phyloP scores from a whole-genome alignment of 2,329 filamentous ascomycete genomes.

The Clonostachys rhizophaga region DNA sequence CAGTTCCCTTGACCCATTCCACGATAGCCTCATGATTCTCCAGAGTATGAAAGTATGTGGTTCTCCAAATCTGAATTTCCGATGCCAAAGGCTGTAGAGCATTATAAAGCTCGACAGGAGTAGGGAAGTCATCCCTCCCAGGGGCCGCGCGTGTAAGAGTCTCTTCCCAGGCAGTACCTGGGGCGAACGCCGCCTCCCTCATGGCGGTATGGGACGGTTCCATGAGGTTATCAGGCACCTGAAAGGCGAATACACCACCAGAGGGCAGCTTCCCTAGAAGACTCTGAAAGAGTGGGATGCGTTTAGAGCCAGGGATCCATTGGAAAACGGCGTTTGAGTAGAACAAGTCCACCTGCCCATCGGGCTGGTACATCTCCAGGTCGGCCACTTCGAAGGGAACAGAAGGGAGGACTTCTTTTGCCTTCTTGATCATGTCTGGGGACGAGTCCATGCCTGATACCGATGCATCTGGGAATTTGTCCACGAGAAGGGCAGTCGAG shows the following conservation, averaged over 20 bases:
- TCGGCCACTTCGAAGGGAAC: constrained; percentile 41
- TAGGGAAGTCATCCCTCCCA: constrained; percentile 41
- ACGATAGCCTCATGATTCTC: constrained; percentile 43
- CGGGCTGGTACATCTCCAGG: constrained; percentile 30
- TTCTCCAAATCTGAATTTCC: constrained; percentile 47
- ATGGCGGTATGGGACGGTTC: constrained; percentile 46
- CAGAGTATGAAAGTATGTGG: constrained; percentile 47
- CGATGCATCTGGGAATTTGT: constrained; percentile 37
- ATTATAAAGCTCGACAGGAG: constrained; percentile 40
- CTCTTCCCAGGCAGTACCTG: constrained; percentile 27
- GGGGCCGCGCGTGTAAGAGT: constrained; percentile 18
- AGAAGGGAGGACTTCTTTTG: constrained; percentile 28
- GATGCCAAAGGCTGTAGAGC: constrained; percentile 33
- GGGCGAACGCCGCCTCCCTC: constrained; percentile 28
- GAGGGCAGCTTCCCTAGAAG: constrained; percentile 31
- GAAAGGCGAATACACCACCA: constrained; percentile 48
- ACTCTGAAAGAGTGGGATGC: constrained; percentile 35
- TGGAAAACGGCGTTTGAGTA: constrained; percentile 57
- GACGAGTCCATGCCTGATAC: constrained; percentile 50
- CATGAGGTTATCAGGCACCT: constrained; percentile 40
- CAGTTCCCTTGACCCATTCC: constrained; percentile 56
- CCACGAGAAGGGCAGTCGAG: constrained; percentile 43
- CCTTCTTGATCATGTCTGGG: constrained; percentile 48
- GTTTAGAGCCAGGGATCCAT: constrained; percentile 40
- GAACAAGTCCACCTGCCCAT: constrained; percentile 31